Percentiles rank a stretch among this genome's conserved stretches.
phyloP scores from a whole-genome alignment of 148 eudicot species.

The Cornus florida region DNA sequence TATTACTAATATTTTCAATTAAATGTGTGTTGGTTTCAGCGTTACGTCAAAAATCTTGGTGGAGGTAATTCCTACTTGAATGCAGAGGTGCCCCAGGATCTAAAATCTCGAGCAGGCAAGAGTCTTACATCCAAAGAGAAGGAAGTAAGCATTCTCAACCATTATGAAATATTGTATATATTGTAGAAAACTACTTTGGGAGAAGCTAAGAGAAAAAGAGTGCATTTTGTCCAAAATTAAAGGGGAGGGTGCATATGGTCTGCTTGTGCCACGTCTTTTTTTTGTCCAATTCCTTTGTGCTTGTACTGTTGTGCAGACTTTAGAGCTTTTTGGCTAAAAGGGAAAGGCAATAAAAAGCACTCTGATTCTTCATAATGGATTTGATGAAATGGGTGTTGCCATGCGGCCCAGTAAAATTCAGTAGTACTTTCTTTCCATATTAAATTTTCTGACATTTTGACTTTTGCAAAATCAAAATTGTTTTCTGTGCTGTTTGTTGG shows the following conservation, averaged over 20 bases:
- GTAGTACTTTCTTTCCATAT: neutral
- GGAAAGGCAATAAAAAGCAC: neutral
- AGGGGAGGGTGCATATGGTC: neutral
- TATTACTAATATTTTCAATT: neutral
- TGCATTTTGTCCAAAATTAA: neutral
- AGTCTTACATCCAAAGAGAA: conserved; percentile 22
- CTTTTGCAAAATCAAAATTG: too few species aligned
- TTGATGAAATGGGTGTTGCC: conserved; percentile 6
- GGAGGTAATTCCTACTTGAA: conserved; percentile 16
- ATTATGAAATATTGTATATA: conserved; percentile 33
- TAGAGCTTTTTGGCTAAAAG: too few species aligned
- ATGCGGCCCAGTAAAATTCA: neutral
- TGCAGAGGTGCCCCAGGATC: conserved; percentile 13
- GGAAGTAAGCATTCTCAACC: conserved; percentile 17
- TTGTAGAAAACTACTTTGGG: too few species aligned
- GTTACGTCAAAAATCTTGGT: neutral
- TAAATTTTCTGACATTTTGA: too few species aligned
- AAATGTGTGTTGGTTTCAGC: conserved; percentile 8
- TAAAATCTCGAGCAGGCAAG: neutral
- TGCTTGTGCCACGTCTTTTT: neutral
- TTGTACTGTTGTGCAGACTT: too few species aligned
- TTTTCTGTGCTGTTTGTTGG: too few species aligned
- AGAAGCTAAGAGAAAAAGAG: too few species aligned
- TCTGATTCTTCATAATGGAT: conserved; percentile 6
- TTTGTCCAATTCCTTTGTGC: too few species aligned